phyloP scores from a whole-genome alignment of 1,139 yeast species.

The Candida gigantensis region DNA sequence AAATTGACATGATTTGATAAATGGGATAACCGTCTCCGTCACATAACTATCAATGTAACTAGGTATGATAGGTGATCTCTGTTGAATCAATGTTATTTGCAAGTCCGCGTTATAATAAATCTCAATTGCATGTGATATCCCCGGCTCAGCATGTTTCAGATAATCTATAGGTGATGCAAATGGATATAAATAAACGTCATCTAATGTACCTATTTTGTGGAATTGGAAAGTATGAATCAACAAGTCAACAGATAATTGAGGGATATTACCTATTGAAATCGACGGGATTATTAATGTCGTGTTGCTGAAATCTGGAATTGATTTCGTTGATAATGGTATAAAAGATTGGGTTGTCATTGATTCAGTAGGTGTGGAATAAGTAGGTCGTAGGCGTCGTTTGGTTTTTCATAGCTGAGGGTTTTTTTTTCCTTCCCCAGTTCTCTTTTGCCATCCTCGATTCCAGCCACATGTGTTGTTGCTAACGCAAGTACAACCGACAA shows the following conservation, averaged over 20 bases:
- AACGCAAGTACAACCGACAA: no score
- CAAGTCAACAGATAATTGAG: slow-evolving; percentile 79
- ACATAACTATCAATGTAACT: slow-evolving; percentile 57
- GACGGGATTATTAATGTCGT: slow-evolving; percentile 63
- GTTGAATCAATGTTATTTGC: slow-evolving; percentile 65
- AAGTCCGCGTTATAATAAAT: slow-evolving; percentile 43
- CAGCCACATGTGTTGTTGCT: no score
- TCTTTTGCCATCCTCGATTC: no score
- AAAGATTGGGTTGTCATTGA: slow-evolving; percentile 3
- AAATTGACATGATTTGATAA: slow-evolving; percentile 42
- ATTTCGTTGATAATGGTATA: slow-evolving; percentile 1
- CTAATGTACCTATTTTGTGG: slow-evolving; percentile 53
- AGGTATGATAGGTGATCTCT: slow-evolving; percentile 81
- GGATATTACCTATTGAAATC: slow-evolving; percentile 85
- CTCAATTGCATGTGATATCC: slow-evolving; percentile 64
- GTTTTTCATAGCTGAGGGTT: no score
- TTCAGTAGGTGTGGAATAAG: no score
- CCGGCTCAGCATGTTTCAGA: slow-evolving; percentile 17
- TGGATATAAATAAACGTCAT: slow-evolving; percentile 69
- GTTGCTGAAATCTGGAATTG: background rate
- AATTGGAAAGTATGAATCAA: slow-evolving; percentile 64
- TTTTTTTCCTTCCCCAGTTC: no score
- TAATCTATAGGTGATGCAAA: slow-evolving; percentile 78
- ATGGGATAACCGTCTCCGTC: slow-evolving; percentile 52
- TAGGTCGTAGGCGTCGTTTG: no score